Percentiles rank a stretch among this genome's conserved stretches.
Conservation (phyloP, 1,284 basidiomycete genomes). For the Apiotrichum domesticum region DNA sequence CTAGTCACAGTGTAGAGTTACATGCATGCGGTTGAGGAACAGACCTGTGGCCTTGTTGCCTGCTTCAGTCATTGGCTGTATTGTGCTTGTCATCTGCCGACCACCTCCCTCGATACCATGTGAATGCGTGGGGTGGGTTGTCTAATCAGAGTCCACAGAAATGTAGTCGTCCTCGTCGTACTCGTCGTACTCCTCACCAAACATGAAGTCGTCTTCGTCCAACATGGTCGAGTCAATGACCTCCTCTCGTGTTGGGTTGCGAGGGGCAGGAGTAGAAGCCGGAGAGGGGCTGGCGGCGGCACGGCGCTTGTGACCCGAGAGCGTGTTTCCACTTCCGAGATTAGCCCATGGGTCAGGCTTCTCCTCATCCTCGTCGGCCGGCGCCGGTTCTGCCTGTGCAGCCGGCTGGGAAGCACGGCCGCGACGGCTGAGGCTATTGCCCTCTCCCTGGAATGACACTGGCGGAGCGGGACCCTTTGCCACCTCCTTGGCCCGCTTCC, state of each 20-base stretch:
- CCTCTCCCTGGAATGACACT: slow-evolving; percentile 36
- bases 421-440: slow-evolving; percentile 31
- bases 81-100: neutral
- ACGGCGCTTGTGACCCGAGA: slow-evolving; percentile 18
- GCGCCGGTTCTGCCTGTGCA: neutral
- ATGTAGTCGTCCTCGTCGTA: slow-evolving; percentile 37
- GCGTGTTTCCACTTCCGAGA: slow-evolving; percentile 39
- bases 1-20: slow-evolving; percentile 6
- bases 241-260: slow-evolving; percentile 16
- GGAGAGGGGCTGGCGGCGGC: slow-evolving; percentile 1
- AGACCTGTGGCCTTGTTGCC: neutral
- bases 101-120: neutral
- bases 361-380: slow-evolving; percentile 9
- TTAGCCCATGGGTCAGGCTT: slow-evolving; percentile 44
- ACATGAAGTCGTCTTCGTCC: slow-evolving; percentile 42
- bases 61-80: neutral
- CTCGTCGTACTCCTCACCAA: slow-evolving; percentile 28
- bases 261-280: neutral
- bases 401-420: neutral
- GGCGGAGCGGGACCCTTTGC: slow-evolving; percentile 14
- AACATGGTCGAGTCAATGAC: slow-evolving; percentile 41
- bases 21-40: slow-evolving; percentile 7
- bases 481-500: slow-evolving; percentile 32
- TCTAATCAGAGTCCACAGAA: slow-evolving; percentile 41
- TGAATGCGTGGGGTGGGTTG: neutral